Base-by-base conservation (phyloP, 345 rosid species). In the Eutrema yunnanense region DNA sequence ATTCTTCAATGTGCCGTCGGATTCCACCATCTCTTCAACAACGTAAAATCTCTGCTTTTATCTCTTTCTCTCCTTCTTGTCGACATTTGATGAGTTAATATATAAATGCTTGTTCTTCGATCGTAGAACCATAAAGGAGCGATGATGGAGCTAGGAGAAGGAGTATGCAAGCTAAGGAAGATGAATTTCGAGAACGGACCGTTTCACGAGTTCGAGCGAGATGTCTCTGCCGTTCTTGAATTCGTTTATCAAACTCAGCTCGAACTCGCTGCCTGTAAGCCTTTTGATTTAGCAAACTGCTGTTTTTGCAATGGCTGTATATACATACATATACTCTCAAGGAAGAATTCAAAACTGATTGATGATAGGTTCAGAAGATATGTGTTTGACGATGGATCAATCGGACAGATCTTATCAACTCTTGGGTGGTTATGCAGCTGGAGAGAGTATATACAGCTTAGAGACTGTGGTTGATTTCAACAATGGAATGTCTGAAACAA, bases 61-160 rank as follows among this genome's bases (percentile, higher is more conserved):
- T 13, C 9, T 32, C 9, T 29, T 2, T 3, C 32, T 16, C 9
- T 22, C 51, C 30, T 4, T 61, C 62, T 46, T 13, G 6, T 60
- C 3, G 4, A 16, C 6, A 16, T 50, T 59, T 67, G 64, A 19
- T 19, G 22, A 19, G 22, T 19, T 19, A 19, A 19, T 19, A 19
- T 19, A 19, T 19, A 19, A 19, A 19, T 19, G 22, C 22, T 38
- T 38, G 0, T 2, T 9, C 0, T 29, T 12, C 41, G 22, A 49
- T 46, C 46, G 70, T 58, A 90, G 96, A 90, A 93, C 70, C 97
- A 93, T 77, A 89, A 81, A 75, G 98, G 96, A 66, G 96, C 97
- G 3, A 93, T 93, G 98, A 87, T 93, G 91, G 96, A 93, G 84
- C 69, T 93, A 42, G 98, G 97, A 57, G 98, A 90, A 67, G 97